Conservation (phyloP, 768 basidiomycete species). For the Russula sp. region DNA sequence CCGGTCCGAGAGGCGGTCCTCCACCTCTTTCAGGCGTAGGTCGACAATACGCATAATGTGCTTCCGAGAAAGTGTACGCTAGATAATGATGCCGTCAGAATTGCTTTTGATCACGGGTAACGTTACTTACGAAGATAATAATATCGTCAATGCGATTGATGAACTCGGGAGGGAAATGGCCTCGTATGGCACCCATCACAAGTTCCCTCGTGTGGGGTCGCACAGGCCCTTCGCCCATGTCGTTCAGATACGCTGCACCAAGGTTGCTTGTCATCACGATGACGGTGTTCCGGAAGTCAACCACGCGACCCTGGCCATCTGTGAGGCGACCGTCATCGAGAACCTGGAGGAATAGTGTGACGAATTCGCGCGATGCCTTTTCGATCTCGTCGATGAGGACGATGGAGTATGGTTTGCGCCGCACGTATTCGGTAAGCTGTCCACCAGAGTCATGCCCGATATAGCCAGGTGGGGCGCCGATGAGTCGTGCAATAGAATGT, state of each 20-base stretch:
- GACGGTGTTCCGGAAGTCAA: constrained; percentile 87
- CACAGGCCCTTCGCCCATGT: constrained; percentile 70
- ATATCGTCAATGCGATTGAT: constrained; percentile 88
- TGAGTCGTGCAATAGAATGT: constrained; percentile 68
- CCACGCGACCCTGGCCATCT: constrained; percentile 86
- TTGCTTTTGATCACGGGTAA: constrained; percentile 1
- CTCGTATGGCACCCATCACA: constrained; percentile 77
- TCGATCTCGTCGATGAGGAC: constrained; percentile 87
- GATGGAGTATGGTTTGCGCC: constrained; percentile 86
- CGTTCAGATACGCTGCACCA: constrained; percentile 72
- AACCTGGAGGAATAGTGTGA: constrained; percentile 75
- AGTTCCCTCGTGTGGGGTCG: constrained; percentile 54
- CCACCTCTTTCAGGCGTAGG: constrained; percentile 80
- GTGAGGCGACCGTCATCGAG: constrained; percentile 91
- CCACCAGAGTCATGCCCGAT: constrained; percentile 89
- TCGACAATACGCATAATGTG: constrained; percentile 87
- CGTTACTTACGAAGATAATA: constrained; percentile 58
- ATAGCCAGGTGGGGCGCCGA: constrained; percentile 81
- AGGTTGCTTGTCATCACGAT: constrained; percentile 95
- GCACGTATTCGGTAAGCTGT: constrained; percentile 89
- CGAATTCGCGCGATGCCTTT: constrained; percentile 73
- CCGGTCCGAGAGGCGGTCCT: constrained; percentile 70
- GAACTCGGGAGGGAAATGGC: constrained; percentile 91
- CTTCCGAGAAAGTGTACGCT: constrained; percentile 75
- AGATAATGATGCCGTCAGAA: constrained; percentile 36